Percentiles rank a stretch among this genome's conserved stretches.
Evolutionary conservation across 2,329 filamentous ascomycete species (phyloP).

Genomic region (Aspergillus awamori): DNA sequence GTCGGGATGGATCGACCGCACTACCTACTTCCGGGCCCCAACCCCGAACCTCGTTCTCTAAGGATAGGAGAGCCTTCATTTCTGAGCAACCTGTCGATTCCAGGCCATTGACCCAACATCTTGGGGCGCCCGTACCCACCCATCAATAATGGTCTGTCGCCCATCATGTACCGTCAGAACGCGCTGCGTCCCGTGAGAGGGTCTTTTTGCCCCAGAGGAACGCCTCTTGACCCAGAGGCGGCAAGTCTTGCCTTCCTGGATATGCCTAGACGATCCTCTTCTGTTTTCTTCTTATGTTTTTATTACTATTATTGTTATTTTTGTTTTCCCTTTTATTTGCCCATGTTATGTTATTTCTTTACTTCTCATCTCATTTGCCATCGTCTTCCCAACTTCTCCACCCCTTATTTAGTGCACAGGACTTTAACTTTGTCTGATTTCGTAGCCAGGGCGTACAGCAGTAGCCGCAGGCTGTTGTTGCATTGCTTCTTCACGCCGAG

Average conservation of each 20-base stretch:
- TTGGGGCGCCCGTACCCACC: constrained; percentile 25
- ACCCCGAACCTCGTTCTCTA: constrained; percentile 22
- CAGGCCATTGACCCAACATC: constrained; percentile 27
- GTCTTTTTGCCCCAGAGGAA: constrained; percentile 14
- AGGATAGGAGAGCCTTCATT: constrained; percentile 9
- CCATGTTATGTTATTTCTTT: constrained; percentile 8
- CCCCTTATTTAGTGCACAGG: background rate
- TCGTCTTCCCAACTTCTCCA: constrained; percentile 1
- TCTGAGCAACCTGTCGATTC: constrained; percentile 21
- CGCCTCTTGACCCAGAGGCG: constrained; percentile 13
- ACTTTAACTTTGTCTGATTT: constrained; percentile 13
- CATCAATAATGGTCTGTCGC: constrained; percentile 20
- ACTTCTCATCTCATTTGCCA: constrained; percentile 4
- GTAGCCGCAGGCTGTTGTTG: constrained; percentile 28
- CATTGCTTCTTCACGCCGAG: constrained; percentile 23
- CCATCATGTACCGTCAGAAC: constrained; percentile 23
- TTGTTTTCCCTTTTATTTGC: background rate
- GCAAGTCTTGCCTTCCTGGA: constrained; percentile 14
- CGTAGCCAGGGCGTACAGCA: constrained; percentile 26
- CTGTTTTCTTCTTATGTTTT: background rate
- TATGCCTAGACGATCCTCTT: constrained; percentile 3
- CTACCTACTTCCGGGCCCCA: constrained; percentile 24
- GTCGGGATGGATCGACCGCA: constrained; percentile 26
- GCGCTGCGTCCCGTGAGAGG: constrained; percentile 22
- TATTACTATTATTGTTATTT: background rate